These are phyloP conservation scores for Chaetomium strumarium DNA, from an alignment of 2,329 filamentous ascomycete species.

Conservation along the genomic window DNA sequence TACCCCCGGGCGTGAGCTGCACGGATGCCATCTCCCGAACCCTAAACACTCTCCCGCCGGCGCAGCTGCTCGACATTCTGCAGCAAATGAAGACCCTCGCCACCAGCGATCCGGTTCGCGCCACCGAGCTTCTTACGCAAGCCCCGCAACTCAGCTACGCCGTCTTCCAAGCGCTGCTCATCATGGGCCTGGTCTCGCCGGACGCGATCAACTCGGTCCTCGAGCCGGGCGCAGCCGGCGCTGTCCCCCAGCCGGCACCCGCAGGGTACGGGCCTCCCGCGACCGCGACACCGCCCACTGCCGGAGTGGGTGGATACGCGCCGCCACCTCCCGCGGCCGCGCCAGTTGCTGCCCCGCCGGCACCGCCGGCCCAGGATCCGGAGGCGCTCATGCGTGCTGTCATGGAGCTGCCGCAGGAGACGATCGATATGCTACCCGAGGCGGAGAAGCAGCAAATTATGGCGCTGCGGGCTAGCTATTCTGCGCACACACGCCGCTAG, in stretches of 20 bases:
- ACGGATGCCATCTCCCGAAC: slow-evolving; percentile 90
- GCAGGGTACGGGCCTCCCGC: slow-evolving; percentile 43
- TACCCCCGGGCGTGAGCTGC: slow-evolving; percentile 75
- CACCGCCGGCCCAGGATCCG: slow-evolving; percentile 45
- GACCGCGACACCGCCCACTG: slow-evolving; percentile 29
- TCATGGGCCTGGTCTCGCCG: slow-evolving; percentile 88
- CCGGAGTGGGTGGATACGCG: slow-evolving; percentile 37
- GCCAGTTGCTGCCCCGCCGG: slow-evolving; percentile 35
- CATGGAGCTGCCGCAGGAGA: slow-evolving; percentile 69
- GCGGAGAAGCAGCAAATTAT: slow-evolving; percentile 74
- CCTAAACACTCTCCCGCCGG: slow-evolving; percentile 75
- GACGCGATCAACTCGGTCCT: slow-evolving; percentile 76
- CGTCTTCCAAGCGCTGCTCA: slow-evolving; percentile 86
- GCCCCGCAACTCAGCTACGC: slow-evolving; percentile 92
- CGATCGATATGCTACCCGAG: slow-evolving; percentile 73
- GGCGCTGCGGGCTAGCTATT: slow-evolving; percentile 54
- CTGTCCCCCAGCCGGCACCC: slow-evolving; percentile 29
- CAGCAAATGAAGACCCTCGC: slow-evolving; percentile 90
- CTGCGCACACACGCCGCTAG: slow-evolving; percentile 13
- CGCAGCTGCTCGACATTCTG: slow-evolving; percentile 88
- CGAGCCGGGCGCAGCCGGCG: slow-evolving; percentile 46
- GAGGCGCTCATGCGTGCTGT: slow-evolving; percentile 76
- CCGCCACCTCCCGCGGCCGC: slow-evolving; percentile 30
- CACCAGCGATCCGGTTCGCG: slow-evolving; percentile 73
- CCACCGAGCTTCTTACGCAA: slow-evolving; percentile 78